Evolutionary conservation across 2,329 filamentous ascomycete genomes (phyloP).

Genomic region (Trichoderma semiorbis): DNA sequence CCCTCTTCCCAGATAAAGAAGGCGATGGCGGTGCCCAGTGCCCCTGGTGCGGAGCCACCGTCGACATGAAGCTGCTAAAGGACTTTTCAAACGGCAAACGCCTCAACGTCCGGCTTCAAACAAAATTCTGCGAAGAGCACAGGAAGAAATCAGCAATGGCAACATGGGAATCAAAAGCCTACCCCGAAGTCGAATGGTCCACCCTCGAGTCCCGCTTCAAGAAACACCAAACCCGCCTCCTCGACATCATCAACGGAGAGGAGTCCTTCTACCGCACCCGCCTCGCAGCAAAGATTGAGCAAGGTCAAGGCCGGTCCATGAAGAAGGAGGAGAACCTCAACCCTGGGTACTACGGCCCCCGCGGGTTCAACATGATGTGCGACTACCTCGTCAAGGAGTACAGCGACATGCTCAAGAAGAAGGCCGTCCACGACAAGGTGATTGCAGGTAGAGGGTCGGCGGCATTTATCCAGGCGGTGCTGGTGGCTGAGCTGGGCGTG

Average conservation of each 20-base stretch:
- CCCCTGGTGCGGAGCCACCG: slow-evolving; percentile 62
- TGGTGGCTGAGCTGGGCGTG: slow-evolving; percentile 68
- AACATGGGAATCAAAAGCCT: slow-evolving; percentile 51
- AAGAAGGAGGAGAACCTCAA: slow-evolving; percentile 57
- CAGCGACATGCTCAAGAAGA: slow-evolving; percentile 56
- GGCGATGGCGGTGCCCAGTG: slow-evolving; percentile 48
- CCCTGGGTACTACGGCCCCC: slow-evolving; percentile 80
- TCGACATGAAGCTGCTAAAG: slow-evolving; percentile 54
- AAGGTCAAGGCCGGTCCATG: slow-evolving; percentile 58
- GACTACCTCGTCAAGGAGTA: slow-evolving; percentile 63
- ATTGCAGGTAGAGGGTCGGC: slow-evolving; percentile 65
- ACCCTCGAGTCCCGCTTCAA: slow-evolving; percentile 56
- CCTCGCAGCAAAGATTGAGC: slow-evolving; percentile 52
- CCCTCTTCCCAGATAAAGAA: background rate
- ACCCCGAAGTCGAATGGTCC: slow-evolving; percentile 70
- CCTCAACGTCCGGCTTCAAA: slow-evolving; percentile 57
- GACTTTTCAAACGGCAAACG: slow-evolving; percentile 46
- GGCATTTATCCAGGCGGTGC: slow-evolving; percentile 67
- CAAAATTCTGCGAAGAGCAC: slow-evolving; percentile 62
- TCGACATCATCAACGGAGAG: slow-evolving; percentile 56
- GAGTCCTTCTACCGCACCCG: slow-evolving; percentile 59
- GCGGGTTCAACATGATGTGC: slow-evolving; percentile 69
- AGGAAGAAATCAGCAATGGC: slow-evolving; percentile 51
- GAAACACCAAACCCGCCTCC: slow-evolving; percentile 53
- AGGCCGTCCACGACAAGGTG: slow-evolving; percentile 60